Evolutionary conservation across 768 basidiomycete species (phyloP).

Genomic region (Suillus brevipes): DNA sequence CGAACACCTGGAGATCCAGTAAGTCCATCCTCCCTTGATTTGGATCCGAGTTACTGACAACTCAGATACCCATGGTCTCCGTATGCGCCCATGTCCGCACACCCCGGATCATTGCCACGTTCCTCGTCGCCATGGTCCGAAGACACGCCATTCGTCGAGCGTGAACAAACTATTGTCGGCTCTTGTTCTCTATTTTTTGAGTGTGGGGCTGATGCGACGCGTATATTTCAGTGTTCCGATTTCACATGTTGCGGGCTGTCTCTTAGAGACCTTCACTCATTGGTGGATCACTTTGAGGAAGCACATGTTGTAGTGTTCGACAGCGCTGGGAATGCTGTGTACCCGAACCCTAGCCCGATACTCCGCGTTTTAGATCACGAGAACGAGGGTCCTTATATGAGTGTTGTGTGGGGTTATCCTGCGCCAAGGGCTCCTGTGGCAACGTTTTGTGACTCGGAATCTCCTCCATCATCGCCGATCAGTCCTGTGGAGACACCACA

Average conservation of each 20-base stretch:
- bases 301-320: constrained; percentile 37
- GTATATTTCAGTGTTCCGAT: constrained; percentile 37
- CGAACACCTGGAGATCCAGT: constrained; percentile 1
- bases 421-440: background rate
- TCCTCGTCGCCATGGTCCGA: constrained; percentile 15
- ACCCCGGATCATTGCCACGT: background rate
- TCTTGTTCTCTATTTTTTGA: background rate
- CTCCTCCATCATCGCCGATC: too few relatives aligned
- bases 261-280: constrained; percentile 48
- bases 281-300: constrained; percentile 54
- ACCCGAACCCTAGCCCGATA: constrained; percentile 21
- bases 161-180: constrained; percentile 25
- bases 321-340: constrained; percentile 33
- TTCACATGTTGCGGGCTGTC: constrained; percentile 50
- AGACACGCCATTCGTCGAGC: constrained; percentile 6
- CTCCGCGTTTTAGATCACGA: constrained; percentile 15
- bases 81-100: constrained; percentile 6
- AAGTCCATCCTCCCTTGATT: background rate
- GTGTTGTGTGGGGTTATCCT: constrained; percentile 37
- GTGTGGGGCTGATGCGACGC: background rate
- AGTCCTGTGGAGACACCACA: background rate
- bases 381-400: constrained; percentile 48
- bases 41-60: background rate
- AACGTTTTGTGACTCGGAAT: background rate
- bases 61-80: constrained; percentile 8